Percentiles rank a stretch among this genome's conserved stretches.
These are phyloP conservation scores for Misopates orontium DNA, from an alignment of 257 asterid species.

Conservation along the genomic window DNA sequence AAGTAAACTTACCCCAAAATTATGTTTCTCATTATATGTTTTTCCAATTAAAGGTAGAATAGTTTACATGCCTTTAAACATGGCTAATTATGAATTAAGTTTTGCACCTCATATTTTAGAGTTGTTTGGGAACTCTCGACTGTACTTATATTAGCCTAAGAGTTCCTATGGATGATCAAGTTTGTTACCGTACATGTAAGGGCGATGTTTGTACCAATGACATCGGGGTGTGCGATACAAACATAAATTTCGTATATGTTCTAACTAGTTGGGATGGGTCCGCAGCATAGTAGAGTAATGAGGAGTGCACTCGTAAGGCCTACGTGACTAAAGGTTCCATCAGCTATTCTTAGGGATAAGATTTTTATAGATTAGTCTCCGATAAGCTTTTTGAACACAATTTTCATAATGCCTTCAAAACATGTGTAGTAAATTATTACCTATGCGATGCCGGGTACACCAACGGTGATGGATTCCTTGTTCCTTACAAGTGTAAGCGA, in stretches of 20 bases:
- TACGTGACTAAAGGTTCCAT: no score
- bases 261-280: conserved; percentile 12
- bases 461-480: conserved; percentile 1
- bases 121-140: not conserved
- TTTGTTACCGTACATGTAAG: not conserved
- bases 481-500: not conserved
- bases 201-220: not conserved
- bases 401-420: no score
- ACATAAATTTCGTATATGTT: conserved; percentile 3
- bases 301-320: no score
- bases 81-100: not conserved
- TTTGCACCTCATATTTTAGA: no score
- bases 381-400: no score
- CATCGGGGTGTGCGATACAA: not conserved
- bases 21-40: no score
- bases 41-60: no score
- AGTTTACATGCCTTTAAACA: no score
- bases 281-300: not conserved
- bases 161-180: not conserved
- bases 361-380: no score
- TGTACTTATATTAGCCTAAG: not conserved
- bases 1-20: no score
- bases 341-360: no score
- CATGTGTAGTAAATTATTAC: conserved; percentile 6
- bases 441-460: conserved; percentile 13